Evolutionary conservation across 2,329 filamentous ascomycete species (phyloP).

Genomic region (Monosporascus ibericus): DNA sequence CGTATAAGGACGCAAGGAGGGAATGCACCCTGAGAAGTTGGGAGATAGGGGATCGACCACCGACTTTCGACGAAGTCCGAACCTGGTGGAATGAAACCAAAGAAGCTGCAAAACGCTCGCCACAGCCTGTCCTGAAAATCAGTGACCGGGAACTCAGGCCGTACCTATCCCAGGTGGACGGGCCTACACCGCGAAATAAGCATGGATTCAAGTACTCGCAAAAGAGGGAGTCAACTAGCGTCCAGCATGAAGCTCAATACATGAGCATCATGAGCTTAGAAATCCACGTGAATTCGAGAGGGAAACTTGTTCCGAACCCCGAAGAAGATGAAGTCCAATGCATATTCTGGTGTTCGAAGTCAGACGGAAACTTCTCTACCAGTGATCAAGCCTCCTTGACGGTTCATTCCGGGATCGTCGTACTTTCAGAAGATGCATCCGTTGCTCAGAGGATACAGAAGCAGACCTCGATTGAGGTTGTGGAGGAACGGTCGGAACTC

Average conservation of each 20-base stretch:
- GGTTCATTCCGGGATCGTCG: slow-evolving; percentile 65
- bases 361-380: slow-evolving; percentile 57
- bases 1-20: slow-evolving; percentile 45
- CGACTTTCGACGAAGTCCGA: slow-evolving; percentile 62
- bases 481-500: slow-evolving; percentile 72
- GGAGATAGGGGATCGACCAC: slow-evolving; percentile 69
- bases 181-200: slow-evolving; percentile 74
- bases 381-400: slow-evolving; percentile 37
- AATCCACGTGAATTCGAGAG: slow-evolving; percentile 83
- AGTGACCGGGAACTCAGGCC: slow-evolving; percentile 22
- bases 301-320: slow-evolving; percentile 76
- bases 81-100: slow-evolving; percentile 54
- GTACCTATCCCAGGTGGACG: slow-evolving; percentile 77
- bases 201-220: slow-evolving; percentile 84
- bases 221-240: slow-evolving; percentile 64
- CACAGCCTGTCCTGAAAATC: slow-evolving; percentile 13
- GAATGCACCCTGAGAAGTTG: slow-evolving; percentile 63
- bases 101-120: slow-evolving; percentile 7
- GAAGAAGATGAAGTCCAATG: slow-evolving; percentile 83
- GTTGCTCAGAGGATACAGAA: slow-evolving; percentile 57
- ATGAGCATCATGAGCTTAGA: slow-evolving; percentile 97
- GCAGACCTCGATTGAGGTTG: slow-evolving; percentile 59
- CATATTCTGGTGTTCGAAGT: slow-evolving; percentile 85
- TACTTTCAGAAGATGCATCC: slow-evolving; percentile 57
- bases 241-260: slow-evolving; percentile 80